Conservation (phyloP, 2,329 filamentous ascomycete genomes). For the Monilinia vaccinii-corymbosi region DNA sequence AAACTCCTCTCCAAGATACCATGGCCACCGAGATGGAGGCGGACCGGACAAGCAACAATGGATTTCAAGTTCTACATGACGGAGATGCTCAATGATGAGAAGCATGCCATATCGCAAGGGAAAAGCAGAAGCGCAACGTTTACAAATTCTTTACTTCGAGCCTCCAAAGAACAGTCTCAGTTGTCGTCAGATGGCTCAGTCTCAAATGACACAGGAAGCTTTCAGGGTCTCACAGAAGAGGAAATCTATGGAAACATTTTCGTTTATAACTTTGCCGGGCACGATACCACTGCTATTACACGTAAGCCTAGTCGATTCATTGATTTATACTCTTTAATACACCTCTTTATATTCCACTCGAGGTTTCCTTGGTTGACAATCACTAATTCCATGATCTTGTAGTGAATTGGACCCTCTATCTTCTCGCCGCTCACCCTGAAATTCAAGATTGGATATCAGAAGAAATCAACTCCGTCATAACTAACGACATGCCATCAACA, state of each 20-base stretch:
- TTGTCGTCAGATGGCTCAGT: background rate
- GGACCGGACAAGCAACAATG: background rate
- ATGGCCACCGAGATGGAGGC: background rate
- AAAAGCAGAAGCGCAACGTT: background rate
- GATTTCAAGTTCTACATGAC: background rate
- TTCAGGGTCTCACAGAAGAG: conserved; percentile 17
- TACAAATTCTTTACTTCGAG: background rate
- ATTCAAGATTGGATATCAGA: conserved; percentile 19
- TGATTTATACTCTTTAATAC: no score
- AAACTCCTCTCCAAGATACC: background rate
- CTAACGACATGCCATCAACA: conserved; percentile 16
- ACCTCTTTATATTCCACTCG: no score
- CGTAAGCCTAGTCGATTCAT: no score
- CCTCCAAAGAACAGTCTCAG: background rate
- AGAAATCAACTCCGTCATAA: conserved; percentile 23
- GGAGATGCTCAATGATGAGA: background rate
- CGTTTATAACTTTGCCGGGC: conserved; percentile 27
- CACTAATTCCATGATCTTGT: no score
- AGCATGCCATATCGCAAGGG: background rate
- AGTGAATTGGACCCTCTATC: conserved; percentile 21
- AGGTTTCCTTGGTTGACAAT: no score
- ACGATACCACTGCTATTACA: conserved; percentile 29
- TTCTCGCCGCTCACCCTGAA: conserved; percentile 20
- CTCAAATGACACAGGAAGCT: background rate
- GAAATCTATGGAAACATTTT: conserved; percentile 30